A percentile compares a stretch with the other conserved stretches of the same genome.
Conservation (phyloP, 306 rosid genomes). For the Erythrophleum fordii region DNA sequence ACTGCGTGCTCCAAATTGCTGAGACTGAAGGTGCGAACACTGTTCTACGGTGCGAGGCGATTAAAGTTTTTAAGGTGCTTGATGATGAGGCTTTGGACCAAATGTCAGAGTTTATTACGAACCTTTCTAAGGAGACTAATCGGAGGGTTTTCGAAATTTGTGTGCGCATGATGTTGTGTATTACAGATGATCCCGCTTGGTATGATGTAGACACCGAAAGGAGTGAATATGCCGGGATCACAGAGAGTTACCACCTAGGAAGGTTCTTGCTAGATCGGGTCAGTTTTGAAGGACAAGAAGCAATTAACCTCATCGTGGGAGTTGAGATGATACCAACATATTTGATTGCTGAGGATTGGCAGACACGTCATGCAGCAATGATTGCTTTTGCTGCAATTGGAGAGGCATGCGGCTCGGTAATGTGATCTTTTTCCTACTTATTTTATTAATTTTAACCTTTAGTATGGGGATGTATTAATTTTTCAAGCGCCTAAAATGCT, state of each 20-base stretch:
- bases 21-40: neutral
- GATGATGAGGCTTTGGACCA: neutral
- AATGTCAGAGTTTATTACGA: neutral
- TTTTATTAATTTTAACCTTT: neutral
- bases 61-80: slow-evolving; percentile 14
- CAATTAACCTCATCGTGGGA: neutral
- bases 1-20: slow-evolving; percentile 16
- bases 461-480: neutral
- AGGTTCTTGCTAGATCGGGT: slow-evolving; percentile 15
- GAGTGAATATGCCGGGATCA: neutral
- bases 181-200: slow-evolving; percentile 30
- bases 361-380: slow-evolving; percentile 32
- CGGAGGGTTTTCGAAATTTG: neutral
- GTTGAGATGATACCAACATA: neutral
- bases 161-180: slow-evolving; percentile 7
- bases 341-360: slow-evolving; percentile 9
- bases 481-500: neutral
- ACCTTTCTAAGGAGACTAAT: neutral
- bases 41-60: neutral
- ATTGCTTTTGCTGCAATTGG: neutral
- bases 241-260: neutral
- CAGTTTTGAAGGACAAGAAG: neutral
- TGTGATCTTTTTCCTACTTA: neutral
- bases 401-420: neutral
- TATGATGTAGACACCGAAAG: neutral